A percentile compares a stretch with the other conserved stretches of the same genome.
These are phyloP conservation scores for Athelia psychrophila DNA, from an alignment of 1,284 basidiomycete genomes.

Conservation along the genomic window DNA sequence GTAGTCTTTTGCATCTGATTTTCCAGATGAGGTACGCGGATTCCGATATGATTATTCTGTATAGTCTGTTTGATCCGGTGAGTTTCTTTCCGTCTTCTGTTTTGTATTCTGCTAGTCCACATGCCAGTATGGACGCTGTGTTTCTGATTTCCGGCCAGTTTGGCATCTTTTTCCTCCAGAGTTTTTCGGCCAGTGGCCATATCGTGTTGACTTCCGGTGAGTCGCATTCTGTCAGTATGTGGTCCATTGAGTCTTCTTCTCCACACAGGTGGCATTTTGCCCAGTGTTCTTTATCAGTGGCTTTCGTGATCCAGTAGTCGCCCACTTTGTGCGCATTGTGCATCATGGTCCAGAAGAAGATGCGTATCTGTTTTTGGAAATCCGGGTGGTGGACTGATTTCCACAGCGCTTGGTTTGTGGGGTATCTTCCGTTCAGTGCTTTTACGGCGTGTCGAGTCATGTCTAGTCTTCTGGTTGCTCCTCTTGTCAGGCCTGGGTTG, in stretches of 20 bases:
- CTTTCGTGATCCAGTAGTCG: conserved; percentile 8
- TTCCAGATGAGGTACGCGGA: conserved; percentile 28
- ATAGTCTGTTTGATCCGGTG: conserved; percentile 13
- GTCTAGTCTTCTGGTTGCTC: no score
- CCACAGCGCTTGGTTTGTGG: conserved; percentile 6
- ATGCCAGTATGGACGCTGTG: conserved; percentile 10
- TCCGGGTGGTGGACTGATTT: conserved; percentile 1
- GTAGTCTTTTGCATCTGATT: conserved; percentile 21
- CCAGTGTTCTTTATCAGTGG: conserved; percentile 1
- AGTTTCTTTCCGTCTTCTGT: conserved; percentile 2
- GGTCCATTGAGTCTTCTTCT: conserved; percentile 14
- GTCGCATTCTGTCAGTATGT: conserved; percentile 16
- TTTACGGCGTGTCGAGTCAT: neutral
- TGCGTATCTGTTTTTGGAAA: conserved; percentile 1
- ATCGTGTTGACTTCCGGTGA: conserved; percentile 6
- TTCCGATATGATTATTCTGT: conserved; percentile 25
- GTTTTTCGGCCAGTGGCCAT: conserved; percentile 9
- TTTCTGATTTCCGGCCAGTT: conserved; percentile 5
- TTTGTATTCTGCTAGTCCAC: conserved; percentile 4
- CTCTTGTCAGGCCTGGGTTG: no score
- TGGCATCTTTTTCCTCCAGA: conserved; percentile 5
- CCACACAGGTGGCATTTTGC: conserved; percentile 10
- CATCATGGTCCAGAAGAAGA: conserved; percentile 9
- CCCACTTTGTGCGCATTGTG: conserved; percentile 10
- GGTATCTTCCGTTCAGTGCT: neutral